These are phyloP conservation scores for Starmerella vaccinii DNA, from an alignment of 805 yeast genomes.

Conservation along the genomic window DNA sequence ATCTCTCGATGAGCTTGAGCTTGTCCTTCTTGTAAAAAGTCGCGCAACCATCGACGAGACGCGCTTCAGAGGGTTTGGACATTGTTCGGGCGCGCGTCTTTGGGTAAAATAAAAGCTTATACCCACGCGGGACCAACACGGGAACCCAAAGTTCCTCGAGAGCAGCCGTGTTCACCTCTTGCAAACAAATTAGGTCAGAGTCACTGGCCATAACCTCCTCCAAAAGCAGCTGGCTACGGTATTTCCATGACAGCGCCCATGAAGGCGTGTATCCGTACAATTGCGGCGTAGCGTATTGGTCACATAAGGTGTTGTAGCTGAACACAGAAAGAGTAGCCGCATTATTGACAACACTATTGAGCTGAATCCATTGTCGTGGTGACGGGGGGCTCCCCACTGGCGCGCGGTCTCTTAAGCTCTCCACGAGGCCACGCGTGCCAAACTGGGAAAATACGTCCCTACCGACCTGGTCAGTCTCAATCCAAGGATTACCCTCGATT, in stretches of 20 bases:
- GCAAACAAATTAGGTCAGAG: slow-evolving; percentile 79
- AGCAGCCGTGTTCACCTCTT: slow-evolving; percentile 85
- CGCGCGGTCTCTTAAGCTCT: slow-evolving; percentile 70
- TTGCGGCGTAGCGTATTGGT: slow-evolving; percentile 85
- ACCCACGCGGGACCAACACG: slow-evolving; percentile 58
- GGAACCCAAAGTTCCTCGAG: slow-evolving; percentile 83
- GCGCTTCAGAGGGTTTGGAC: slow-evolving; percentile 59
- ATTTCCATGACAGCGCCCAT: slow-evolving; percentile 94
- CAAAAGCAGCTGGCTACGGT: slow-evolving; percentile 65
- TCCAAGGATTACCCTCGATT: slow-evolving; percentile 84
- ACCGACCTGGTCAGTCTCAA: slow-evolving; percentile 36
- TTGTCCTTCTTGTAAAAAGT: slow-evolving; percentile 64
- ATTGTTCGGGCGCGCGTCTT: slow-evolving; percentile 90
- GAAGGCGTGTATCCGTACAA: slow-evolving; percentile 92
- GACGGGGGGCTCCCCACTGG: slow-evolving; percentile 56
- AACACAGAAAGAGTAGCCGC: slow-evolving; percentile 52
- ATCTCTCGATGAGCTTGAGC: slow-evolving; percentile 61
- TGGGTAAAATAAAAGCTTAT: slow-evolving; percentile 69
- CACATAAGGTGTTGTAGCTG: slow-evolving; percentile 88
- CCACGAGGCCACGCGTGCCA: slow-evolving; percentile 76
- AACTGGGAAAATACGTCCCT: slow-evolving; percentile 62
- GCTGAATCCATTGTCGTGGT: slow-evolving; percentile 73
- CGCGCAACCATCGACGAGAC: slow-evolving; percentile 98
- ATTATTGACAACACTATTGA: slow-evolving; percentile 66
- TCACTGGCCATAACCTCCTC: slow-evolving; percentile 57